phyloP scores from a whole-genome alignment of 2,329 filamentous ascomycete genomes.

The Thielaviopsis euricoi region DNA sequence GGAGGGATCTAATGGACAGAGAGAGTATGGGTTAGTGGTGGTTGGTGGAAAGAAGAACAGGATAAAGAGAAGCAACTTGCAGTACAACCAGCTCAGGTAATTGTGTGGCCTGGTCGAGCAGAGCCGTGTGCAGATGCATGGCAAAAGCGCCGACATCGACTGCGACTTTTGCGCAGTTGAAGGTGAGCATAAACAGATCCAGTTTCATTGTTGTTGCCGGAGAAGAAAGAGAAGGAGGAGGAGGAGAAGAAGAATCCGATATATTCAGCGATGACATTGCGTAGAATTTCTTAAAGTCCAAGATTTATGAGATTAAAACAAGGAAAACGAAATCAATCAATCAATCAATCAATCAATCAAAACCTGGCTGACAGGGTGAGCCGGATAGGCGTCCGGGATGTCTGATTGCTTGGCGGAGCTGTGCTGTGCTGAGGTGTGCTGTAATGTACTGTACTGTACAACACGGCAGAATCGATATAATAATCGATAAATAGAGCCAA shows the following conservation, averaged over 20 bases:
- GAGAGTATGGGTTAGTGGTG: not conserved
- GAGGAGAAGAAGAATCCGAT: not conserved
- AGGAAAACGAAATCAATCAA: too few relatives aligned
- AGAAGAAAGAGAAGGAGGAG: not conserved
- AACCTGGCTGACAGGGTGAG: too few relatives aligned
- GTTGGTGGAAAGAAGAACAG: not conserved
- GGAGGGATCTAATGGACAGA: slow-evolving; percentile 53
- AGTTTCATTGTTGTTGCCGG: slow-evolving; percentile 22
- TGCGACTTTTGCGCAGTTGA: slow-evolving; percentile 66
- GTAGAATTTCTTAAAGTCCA: not conserved
- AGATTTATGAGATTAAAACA: too few relatives aligned
- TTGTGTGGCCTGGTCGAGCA: slow-evolving; percentile 31
- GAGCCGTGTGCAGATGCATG: slow-evolving; percentile 45
- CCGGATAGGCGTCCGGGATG: too few relatives aligned
- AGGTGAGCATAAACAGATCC: slow-evolving; percentile 65
- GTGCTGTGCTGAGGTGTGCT: too few relatives aligned
- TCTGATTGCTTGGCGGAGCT: too few relatives aligned
- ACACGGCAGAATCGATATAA: too few relatives aligned
- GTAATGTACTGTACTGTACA: too few relatives aligned
- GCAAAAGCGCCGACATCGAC: slow-evolving; percentile 58
- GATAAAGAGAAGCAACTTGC: slow-evolving; percentile 24
- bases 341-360: too few relatives aligned
- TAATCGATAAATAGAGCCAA: too few relatives aligned
- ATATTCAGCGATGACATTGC: not conserved
- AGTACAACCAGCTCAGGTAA: slow-evolving; percentile 40